Conservation (phyloP, 2,329 filamentous ascomycete species). For the Trichoderma polysporum region DNA sequence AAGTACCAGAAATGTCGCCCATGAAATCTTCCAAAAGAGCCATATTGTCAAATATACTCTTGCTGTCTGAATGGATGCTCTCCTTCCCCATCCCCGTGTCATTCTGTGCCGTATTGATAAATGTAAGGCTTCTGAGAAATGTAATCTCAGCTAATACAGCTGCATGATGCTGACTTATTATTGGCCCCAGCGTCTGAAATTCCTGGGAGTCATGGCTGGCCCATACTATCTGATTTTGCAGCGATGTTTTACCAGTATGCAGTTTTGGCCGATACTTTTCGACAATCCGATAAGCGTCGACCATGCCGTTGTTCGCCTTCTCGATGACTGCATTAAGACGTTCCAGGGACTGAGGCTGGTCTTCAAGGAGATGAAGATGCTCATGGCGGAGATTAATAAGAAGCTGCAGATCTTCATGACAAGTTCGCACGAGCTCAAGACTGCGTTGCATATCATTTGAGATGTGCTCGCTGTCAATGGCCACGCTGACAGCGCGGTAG, state of each 20-base stretch:
- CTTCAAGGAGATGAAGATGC: neutral
- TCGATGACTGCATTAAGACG: neutral
- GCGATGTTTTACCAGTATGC: neutral
- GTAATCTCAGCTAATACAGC: slow-evolving; percentile 33
- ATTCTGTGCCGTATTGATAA: neutral
- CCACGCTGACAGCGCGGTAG: neutral
- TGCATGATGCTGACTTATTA: slow-evolving; percentile 32
- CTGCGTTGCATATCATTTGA: neutral
- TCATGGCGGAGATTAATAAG: neutral
- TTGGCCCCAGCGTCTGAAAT: slow-evolving; percentile 21
- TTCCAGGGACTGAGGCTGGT: neutral
- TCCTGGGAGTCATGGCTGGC: neutral
- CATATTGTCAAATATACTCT: neutral
- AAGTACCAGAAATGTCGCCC: neutral
- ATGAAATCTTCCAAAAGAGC: neutral
- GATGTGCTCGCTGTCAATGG: neutral
- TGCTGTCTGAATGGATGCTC: neutral
- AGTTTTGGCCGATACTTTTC: neutral
- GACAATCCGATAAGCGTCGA: neutral
- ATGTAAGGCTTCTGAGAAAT: slow-evolving; percentile 25
- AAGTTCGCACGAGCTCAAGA: neutral
- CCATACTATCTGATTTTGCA: neutral
- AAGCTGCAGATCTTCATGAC: neutral
- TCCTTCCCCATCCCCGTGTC: neutral
- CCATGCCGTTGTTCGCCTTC: neutral